These are phyloP conservation scores for Ulmus americana DNA, from an alignment of 331 rosid genomes.

Conservation along the genomic window DNA sequence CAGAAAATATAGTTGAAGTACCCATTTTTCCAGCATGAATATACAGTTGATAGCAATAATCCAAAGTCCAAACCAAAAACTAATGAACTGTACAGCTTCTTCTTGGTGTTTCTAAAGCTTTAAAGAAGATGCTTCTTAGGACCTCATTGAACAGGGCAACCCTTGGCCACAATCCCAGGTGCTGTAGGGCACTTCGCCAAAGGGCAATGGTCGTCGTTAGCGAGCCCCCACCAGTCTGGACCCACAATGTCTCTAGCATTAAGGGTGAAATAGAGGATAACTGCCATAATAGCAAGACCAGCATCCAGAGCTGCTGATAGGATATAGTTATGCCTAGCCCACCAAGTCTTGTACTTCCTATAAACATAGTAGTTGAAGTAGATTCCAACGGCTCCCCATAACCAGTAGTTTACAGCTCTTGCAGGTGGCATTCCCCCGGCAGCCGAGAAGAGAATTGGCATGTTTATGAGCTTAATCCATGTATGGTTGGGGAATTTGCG, in stretches of 20 bases:
- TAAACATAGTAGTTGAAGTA: slow-evolving; percentile 37
- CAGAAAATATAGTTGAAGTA: too few species aligned
- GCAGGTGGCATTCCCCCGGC: slow-evolving; percentile 30
- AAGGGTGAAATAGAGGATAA: slow-evolving; percentile 30
- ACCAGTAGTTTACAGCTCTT: slow-evolving; percentile 25
- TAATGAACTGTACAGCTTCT: neutral
- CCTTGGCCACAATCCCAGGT: slow-evolving; percentile 19
- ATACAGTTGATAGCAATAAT: too few species aligned
- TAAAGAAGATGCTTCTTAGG: neutral
- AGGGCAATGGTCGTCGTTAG: slow-evolving; percentile 13
- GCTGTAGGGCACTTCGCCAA: slow-evolving; percentile 29
- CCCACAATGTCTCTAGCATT: slow-evolving; percentile 25
- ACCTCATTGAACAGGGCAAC: slow-evolving; percentile 21
- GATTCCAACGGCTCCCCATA: slow-evolving; percentile 34
- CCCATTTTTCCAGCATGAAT: too few species aligned
- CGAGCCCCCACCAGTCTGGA: slow-evolving; percentile 16
- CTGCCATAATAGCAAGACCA: slow-evolving; percentile 35
- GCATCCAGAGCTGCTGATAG: slow-evolving; percentile 48
- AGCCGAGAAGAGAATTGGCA: slow-evolving; percentile 35
- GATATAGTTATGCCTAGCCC: slow-evolving; percentile 45
- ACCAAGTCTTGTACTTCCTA: slow-evolving; percentile 30
- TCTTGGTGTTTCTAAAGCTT: neutral
- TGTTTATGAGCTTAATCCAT: slow-evolving; percentile 34
- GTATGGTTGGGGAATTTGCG: slow-evolving; percentile 23
- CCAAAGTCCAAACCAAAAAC: neutral